A percentile compares a stretch with the other conserved stretches of the same genome.
Conservation (phyloP, 495 filamentous ascomycete species). For the Hyaloscypha variabilis region DNA sequence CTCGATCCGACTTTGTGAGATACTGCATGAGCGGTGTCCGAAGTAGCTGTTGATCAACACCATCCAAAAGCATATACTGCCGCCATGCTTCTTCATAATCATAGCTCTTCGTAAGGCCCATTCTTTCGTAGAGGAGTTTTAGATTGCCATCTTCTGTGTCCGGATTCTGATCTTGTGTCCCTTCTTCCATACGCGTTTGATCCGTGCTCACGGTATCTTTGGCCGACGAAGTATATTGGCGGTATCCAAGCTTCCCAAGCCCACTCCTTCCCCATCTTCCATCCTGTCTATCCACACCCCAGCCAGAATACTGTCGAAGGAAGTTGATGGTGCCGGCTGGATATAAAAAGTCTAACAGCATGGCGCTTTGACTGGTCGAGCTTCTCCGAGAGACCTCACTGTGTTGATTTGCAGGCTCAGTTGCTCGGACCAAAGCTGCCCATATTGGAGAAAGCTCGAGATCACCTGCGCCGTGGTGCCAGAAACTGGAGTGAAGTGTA, state of each 20-base stretch:
- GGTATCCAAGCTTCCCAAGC: constrained; percentile 28
- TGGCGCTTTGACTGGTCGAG: constrained; percentile 13
- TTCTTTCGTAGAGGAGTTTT: constrained; percentile 6
- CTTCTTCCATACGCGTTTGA: not conserved
- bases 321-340: constrained; percentile 54
- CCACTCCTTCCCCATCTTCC: constrained; percentile 29
- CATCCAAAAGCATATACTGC: constrained; percentile 31
- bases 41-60: constrained; percentile 15
- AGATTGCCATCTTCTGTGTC: not conserved
- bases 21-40: constrained; percentile 31
- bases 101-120: constrained; percentile 7
- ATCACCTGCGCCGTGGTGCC: constrained; percentile 62
- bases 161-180: not conserved
- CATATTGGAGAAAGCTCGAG: constrained; percentile 56
- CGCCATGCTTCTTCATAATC: constrained; percentile 36
- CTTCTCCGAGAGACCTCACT: not conserved
- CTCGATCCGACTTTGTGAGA: constrained; percentile 39
- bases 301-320: constrained; percentile 39
- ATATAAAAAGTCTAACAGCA: constrained; percentile 67
- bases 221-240: constrained; percentile 38
- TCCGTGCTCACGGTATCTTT: constrained; percentile 12
- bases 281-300: constrained; percentile 26
- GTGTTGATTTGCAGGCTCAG: constrained; percentile 20
- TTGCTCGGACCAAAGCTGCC: constrained; percentile 35
- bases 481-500: constrained; percentile 65